Percentiles rank a stretch among this genome's conserved stretches.
These are phyloP conservation scores for Anthoceros angustus DNA, from an alignment of 225 moss, liverwort and hornwort species.

Conservation along the genomic window DNA sequence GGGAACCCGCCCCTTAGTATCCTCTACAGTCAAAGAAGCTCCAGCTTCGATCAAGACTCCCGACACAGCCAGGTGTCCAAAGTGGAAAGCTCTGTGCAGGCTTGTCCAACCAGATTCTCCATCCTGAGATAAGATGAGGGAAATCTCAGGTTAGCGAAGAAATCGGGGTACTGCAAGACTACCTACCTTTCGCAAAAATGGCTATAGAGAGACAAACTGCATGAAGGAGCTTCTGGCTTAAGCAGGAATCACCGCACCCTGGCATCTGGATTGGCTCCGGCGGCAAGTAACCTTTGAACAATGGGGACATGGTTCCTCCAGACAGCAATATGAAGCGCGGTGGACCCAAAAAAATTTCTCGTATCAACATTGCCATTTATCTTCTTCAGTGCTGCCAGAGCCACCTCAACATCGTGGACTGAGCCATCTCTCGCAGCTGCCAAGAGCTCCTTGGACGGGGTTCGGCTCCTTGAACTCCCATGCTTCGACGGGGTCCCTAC, in stretches of 20 bases:
- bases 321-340: constrained; percentile 71
- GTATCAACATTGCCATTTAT: constrained; percentile 59
- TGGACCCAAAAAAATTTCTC: constrained; percentile 61
- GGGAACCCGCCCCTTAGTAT: constrained; percentile 69
- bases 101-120: constrained; percentile 99
- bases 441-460: constrained; percentile 42
- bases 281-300: constrained; percentile 64
- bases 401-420: constrained; percentile 59
- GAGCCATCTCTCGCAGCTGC: constrained; percentile 57
- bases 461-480: constrained; percentile 9
- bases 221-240: background rate
- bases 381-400: constrained; percentile 44
- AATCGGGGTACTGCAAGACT: background rate
- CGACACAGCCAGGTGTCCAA: constrained; percentile 90
- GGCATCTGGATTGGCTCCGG: constrained; percentile 79
- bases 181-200: no score
- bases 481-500: constrained; percentile 12
- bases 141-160: background rate
- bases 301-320: constrained; percentile 96
- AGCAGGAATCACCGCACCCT: constrained; percentile 27
- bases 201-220: background rate
- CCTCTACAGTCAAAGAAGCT: constrained; percentile 66
- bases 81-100: constrained; percentile 92
- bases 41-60: constrained; percentile 87
- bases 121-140: constrained; percentile 35